These are phyloP conservation scores for Telopea speciosissima DNA, from an alignment of 177 flowering plant species.

Conservation along the genomic window DNA sequence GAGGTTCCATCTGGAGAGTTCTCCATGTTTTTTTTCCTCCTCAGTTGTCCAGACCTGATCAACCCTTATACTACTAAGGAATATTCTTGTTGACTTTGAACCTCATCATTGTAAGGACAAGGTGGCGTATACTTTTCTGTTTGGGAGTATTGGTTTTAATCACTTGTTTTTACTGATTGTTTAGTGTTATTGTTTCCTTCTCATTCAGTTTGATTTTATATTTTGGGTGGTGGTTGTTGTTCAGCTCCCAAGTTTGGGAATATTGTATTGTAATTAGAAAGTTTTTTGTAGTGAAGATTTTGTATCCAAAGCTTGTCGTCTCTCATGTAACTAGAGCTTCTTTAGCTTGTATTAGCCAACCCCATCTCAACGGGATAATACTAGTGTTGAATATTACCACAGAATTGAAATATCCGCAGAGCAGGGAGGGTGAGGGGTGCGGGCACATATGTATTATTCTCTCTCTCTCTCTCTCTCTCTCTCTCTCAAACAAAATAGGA, in stretches of 20 bases:
- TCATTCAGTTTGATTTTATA: neutral
- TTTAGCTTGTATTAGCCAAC: no score
- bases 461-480: no score
- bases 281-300: neutral
- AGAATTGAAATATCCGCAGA: no score
- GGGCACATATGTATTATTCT: no score
- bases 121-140: neutral
- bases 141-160: neutral
- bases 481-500: no score
- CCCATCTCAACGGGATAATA: no score
- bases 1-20: neutral
- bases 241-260: neutral
- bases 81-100: neutral
- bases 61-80: neutral
- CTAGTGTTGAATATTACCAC: no score
- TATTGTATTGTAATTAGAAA: neutral
- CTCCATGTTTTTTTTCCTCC: neutral
- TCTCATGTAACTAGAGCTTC: no score
- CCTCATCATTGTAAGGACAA: neutral
- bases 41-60: neutral
- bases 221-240: neutral
- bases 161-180: neutral
- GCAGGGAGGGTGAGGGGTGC: no score
- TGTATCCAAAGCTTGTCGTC: neutral
- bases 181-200: neutral